These are phyloP conservation scores for Chrysosphaeria jannelii DNA, from an alignment of 2,329 filamentous ascomycete genomes.

Conservation along the genomic window DNA sequence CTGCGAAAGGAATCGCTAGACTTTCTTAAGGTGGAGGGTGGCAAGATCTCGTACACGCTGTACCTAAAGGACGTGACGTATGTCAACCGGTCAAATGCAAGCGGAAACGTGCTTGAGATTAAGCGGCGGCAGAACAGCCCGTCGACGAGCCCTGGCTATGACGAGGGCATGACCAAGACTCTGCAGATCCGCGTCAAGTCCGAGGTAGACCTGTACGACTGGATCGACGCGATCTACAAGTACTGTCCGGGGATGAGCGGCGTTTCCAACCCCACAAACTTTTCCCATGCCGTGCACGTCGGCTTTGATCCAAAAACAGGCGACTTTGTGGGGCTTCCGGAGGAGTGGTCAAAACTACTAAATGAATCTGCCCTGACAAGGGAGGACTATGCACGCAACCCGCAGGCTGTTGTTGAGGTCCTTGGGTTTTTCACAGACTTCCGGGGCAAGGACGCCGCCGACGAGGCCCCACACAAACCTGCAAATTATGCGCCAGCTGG, in stretches of 20 bases:
- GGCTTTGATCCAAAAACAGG: conserved; percentile 89
- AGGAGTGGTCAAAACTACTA: conserved; percentile 89
- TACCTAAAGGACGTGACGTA: conserved; percentile 66
- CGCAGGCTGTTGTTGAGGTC: conserved; percentile 56
- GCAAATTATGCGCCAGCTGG: conserved; percentile 22
- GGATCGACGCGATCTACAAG: conserved; percentile 95
- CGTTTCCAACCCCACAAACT: conserved; percentile 95
- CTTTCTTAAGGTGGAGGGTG: conserved; percentile 73
- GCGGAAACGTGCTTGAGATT: conserved; percentile 82
- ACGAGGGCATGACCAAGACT: conserved; percentile 54
- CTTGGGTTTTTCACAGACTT: conserved; percentile 68
- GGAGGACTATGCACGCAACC: conserved; percentile 94
- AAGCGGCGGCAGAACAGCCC: conserved; percentile 40
- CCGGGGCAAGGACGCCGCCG: too few relatives aligned
- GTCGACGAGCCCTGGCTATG: conserved; percentile 42
- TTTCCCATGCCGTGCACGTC: conserved; percentile 87
- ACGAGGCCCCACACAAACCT: conserved; percentile 33
- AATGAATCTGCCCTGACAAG: conserved; percentile 94
- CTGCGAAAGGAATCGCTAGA: conserved; percentile 79
- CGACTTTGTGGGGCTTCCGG: conserved; percentile 76
- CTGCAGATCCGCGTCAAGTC: conserved; percentile 82
- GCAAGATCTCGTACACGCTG: conserved; percentile 66
- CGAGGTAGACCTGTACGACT: conserved; percentile 92
- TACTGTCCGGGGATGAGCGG: conserved; percentile 92
- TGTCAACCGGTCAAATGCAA: conserved; percentile 71